Evolutionary conservation across 441 rosid species (phyloP), one percentile per base, ranked within the genome.

Genomic region (Aleurites moluccanus): DNA sequence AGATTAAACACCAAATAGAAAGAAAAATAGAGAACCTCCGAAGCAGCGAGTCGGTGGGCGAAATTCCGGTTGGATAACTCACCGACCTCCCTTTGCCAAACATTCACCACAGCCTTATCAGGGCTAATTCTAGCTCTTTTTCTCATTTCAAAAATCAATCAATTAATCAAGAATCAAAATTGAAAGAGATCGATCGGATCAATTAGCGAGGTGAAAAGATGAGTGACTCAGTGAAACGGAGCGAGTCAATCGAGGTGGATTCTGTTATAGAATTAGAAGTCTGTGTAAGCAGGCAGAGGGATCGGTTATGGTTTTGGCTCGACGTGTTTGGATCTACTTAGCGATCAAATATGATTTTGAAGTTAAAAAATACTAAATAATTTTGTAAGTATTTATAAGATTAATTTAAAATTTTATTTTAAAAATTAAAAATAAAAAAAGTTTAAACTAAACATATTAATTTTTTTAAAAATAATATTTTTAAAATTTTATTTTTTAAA

Each of bases 61-160:
- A 95, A 95, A 66, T 67, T 80, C 47, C 93, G 86, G 44, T 88
- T 68, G 63, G 92, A 86, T 75, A 95, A 88, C 11, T 83, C 86
- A 68, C 98, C 98, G 80, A 95, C 84, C 81, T 92, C 93, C 38
- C 97, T 90, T 61, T 79, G 82, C 86, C 91, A 79, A 52, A 96
- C 86, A 81, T 89, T 91, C 38, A 86, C 82, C 47, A 89, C 88
- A 25, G 97, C 78, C 67, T 81, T 79, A 60, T 86, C 88, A 2
- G 81, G 77, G 79, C 60, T 64, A 30, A 80, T 67, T 67, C 86
- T 76, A 10, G 20, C 23, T 67, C 83, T 85, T 77, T 85, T 88
- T 70, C 64, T 78, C 91, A 68, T 73, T 16, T 53, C 52, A 52
- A 3, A 9, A 52, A 56, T 47, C 14, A 67, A 33, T 42, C 16